Conservation (phyloP, 495 filamentous ascomycete genomes). For the Penicillium paradoxum region DNA sequence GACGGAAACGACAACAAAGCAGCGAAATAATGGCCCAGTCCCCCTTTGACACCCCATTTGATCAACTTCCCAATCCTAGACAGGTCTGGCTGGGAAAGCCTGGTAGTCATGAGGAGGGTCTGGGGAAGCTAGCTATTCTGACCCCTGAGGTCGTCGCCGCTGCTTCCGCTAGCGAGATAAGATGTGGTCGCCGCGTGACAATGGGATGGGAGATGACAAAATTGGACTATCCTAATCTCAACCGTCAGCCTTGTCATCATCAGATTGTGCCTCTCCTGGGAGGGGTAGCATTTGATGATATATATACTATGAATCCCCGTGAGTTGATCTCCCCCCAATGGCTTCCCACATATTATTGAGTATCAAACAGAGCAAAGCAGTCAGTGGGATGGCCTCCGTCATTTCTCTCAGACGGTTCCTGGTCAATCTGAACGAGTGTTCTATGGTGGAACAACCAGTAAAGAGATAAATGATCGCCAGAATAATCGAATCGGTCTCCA, state of each 20-base stretch:
- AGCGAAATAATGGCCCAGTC: conserved; percentile 16
- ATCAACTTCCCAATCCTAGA: conserved; percentile 38
- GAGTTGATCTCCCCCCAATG: conserved; percentile 1
- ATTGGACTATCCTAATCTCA: conserved; percentile 41
- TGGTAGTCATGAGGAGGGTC: conserved; percentile 38
- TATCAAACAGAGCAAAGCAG: conserved; percentile 48
- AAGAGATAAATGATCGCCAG: conserved; percentile 46
- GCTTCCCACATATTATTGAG: neutral
- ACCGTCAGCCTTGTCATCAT: conserved; percentile 38
- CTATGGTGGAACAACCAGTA: conserved; percentile 45
- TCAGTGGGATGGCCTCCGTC: conserved; percentile 70
- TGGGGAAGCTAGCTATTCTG: conserved; percentile 39
- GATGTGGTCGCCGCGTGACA: conserved; percentile 34
- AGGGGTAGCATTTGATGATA: conserved; percentile 53
- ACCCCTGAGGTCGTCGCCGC: conserved; percentile 39
- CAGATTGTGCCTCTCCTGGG: conserved; percentile 37
- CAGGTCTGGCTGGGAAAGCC: conserved; percentile 42
- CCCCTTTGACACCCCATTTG: conserved; percentile 31
- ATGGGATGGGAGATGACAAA: conserved; percentile 45
- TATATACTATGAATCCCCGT: conserved; percentile 64
- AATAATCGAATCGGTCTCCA: conserved; percentile 48
- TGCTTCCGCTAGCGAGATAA: conserved; percentile 35
- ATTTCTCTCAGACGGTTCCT: conserved; percentile 36
- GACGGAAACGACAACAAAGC: neutral
- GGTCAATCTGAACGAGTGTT: conserved; percentile 38